A percentile compares a stretch with the other conserved stretches of the same genome.
phyloP scores from a whole-genome alignment of 768 basidiomycete genomes.

The Gyrodon lividus region DNA sequence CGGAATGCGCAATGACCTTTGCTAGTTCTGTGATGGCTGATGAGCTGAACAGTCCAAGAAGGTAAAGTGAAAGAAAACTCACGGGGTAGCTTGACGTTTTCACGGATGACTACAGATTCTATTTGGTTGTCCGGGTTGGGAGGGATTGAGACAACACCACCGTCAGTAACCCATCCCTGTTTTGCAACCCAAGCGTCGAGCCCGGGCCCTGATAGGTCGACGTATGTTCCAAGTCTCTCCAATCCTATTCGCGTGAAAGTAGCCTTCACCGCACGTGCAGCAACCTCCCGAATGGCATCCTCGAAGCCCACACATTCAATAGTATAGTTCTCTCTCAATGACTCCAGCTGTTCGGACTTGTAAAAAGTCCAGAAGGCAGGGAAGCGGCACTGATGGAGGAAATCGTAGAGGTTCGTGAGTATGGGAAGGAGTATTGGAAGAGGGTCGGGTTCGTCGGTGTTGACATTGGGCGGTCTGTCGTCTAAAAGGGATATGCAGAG shows the following conservation, averaged over 20 bases:
- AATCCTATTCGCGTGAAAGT: slow-evolving; percentile 74
- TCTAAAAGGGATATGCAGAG: slow-evolving; percentile 92
- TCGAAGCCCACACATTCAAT: slow-evolving; percentile 83
- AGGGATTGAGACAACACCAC: slow-evolving; percentile 64
- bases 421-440: slow-evolving; percentile 67
- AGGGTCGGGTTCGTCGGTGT: slow-evolving; percentile 80
- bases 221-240: slow-evolving; percentile 67
- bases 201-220: slow-evolving; percentile 64
- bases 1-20: slow-evolving; percentile 74
- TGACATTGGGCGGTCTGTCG: slow-evolving; percentile 55
- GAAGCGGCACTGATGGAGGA: slow-evolving; percentile 84
- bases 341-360: slow-evolving; percentile 64
- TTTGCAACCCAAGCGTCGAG: slow-evolving; percentile 59
- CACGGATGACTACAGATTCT: slow-evolving; percentile 80
- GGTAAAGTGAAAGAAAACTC: slow-evolving; percentile 31
- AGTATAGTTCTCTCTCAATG: slow-evolving; percentile 82
- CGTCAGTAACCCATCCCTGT: slow-evolving; percentile 67
- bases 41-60: neutral
- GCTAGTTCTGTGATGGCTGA: slow-evolving; percentile 53
- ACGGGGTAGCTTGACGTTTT: slow-evolving; percentile 81
- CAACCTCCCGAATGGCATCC: slow-evolving; percentile 76
- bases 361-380: slow-evolving; percentile 82
- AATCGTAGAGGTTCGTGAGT: slow-evolving; percentile 62
- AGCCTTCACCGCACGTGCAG: slow-evolving; percentile 71
- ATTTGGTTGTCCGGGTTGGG: slow-evolving; percentile 88